Base-by-base conservation (phyloP, 148 eudicot species). In the Amaranthus cruentus region DNA sequence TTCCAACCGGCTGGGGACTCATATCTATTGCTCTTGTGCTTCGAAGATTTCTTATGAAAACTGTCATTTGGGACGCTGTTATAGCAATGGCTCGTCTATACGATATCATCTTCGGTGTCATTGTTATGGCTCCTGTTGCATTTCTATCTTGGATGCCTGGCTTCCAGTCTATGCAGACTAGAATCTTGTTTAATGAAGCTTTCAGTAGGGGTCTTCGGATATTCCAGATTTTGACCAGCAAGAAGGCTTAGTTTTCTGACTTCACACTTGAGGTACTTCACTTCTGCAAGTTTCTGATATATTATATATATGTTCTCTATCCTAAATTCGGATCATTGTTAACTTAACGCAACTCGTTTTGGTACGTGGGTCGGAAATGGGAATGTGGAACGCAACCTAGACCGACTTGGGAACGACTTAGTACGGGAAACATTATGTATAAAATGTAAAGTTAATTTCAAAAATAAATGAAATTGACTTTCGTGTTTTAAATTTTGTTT, bases 1-100 rank as follows among this genome's bases (percentile, higher is more conserved):
- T 93, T 57, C 98, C 98, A 7, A 93, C 96, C 38, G 98, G 98
- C 9, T 93, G 98, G 98, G 98, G 98, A 18, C 83, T 90, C 71
- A 82, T 93, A 71, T 89, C 80, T 50, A 89, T 90, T 71, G 91
- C 96, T 18, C 88, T 90, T 82, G 98, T 89, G 28, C 76, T 90
- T 64, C 85, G 93, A 10, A 82, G 87, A 48, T 86, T 90, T 72
- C 67, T 93, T 73, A 72, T 86, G 73, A 75, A 76, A 10, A 87
- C 88, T 9, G 55, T 78, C 55, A 55, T 90, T 51, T 93, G 98
- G 98, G 81, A 67, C 66, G 72, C 75, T 83, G 90, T 90, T 56
- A 73, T 83, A 43, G 82, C 93, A 74, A 83, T 90, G 79, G 93
- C 98, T 76, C 93, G 98, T 59, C 43, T 90, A 68, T 93, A 93